Evolutionary conservation across 192 early-diverging fungal genomes (phyloP).

Genomic region (Endogone sp.): DNA sequence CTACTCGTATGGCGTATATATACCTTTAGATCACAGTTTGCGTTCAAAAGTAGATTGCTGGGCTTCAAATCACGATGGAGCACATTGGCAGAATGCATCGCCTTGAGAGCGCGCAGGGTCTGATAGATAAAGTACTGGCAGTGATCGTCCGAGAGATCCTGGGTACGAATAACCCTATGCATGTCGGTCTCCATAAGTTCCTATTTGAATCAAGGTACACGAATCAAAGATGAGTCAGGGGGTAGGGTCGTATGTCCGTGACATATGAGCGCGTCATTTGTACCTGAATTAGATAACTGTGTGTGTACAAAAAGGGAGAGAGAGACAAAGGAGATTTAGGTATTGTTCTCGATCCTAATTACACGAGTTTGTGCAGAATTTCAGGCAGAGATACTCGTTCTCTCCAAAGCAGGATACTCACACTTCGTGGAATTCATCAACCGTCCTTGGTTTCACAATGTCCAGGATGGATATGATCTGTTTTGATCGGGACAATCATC

Average conservation of each 20-base stretch:
- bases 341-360: too few species aligned
- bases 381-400: too few species aligned
- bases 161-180: conserved; percentile 94
- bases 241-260: too few species aligned
- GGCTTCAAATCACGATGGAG: conserved; percentile 99
- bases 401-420: conserved; percentile 22
- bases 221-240: not conserved
- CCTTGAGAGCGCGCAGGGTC: conserved; percentile 93
- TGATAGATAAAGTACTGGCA: conserved; percentile 99
- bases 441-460: conserved; percentile 77
- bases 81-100: conserved; percentile 97
- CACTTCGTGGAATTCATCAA: conserved; percentile 88
- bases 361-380: too few species aligned
- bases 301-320: too few species aligned
- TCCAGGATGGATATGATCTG: conserved; percentile 92
- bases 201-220: not conserved
- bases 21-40: conserved; percentile 87
- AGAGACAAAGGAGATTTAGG: not conserved
- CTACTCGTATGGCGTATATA: too few species aligned
- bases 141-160: conserved; percentile 93
- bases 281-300: not conserved
- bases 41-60: conserved; percentile 83
- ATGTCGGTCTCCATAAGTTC: conserved; percentile 99
- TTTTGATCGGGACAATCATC: too few species aligned
- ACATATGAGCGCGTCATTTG: not conserved